Percentiles rank a stretch among this genome's conserved stretches.
Evolutionary conservation across 2,329 filamentous ascomycete species (phyloP).

Genomic region (Sphaerostilbella broomeana): DNA sequence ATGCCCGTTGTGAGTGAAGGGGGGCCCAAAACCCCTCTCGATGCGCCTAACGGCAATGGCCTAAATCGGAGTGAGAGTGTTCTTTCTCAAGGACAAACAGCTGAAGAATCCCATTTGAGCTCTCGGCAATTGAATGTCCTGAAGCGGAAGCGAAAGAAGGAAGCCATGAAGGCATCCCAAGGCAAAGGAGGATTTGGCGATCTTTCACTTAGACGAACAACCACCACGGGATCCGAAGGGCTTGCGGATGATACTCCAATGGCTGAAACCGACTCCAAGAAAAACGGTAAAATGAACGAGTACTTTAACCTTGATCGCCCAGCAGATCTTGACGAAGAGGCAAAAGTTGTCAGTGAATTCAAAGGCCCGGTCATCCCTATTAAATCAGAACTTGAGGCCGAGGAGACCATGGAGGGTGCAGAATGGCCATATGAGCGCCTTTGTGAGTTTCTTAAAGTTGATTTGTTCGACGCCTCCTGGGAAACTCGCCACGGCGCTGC

Average conservation of each 20-base stretch:
- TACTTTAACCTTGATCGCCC: conserved; percentile 87
- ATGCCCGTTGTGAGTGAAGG: conserved; percentile 51
- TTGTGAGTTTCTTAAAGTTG: conserved; percentile 87
- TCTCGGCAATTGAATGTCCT: conserved; percentile 90
- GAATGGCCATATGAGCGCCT: conserved; percentile 95
- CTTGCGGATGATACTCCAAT: conserved; percentile 54
- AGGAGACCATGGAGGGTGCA: conserved; percentile 66
- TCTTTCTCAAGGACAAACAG: conserved; percentile 32
- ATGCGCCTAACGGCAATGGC: conserved; percentile 31
- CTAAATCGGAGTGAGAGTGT: conserved; percentile 30
- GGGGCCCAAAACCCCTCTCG: conserved; percentile 39
- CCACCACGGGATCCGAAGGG: conserved; percentile 55
- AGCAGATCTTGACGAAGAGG: conserved; percentile 74
- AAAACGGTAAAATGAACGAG: conserved; percentile 63
- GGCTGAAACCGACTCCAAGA: conserved; percentile 46
- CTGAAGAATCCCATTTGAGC: conserved; percentile 70
- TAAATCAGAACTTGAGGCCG: conserved; percentile 77
- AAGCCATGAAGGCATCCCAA: conserved; percentile 75
- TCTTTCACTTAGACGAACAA: conserved; percentile 61
- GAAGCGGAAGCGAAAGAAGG: conserved; percentile 87
- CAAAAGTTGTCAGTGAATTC: conserved; percentile 90
- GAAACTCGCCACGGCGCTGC: conserved; percentile 94
- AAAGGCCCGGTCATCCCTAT: conserved; percentile 77
- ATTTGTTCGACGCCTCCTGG: conserved; percentile 91
- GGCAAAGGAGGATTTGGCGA: conserved; percentile 89